phyloP scores from a whole-genome alignment of 116 monocot species.

The Zostera marina region DNA sequence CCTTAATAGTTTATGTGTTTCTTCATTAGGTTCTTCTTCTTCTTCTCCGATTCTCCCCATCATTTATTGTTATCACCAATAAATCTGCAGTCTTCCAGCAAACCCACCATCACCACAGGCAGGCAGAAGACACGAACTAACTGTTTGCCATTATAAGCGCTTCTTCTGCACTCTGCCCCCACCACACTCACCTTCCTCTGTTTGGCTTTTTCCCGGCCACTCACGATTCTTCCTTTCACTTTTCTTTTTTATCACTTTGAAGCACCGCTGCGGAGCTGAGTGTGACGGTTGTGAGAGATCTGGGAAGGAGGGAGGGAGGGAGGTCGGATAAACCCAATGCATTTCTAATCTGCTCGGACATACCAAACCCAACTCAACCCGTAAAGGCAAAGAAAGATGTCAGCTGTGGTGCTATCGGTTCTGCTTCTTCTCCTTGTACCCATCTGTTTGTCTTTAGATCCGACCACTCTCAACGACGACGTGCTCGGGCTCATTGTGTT shows the following conservation, averaged over 20 bases:
- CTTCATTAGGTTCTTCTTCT: no score
- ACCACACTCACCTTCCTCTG: background rate
- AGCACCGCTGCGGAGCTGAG: background rate
- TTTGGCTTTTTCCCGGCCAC: background rate
- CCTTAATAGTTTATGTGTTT: no score
- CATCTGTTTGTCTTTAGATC: conserved; percentile 7
- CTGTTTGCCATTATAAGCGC: background rate
- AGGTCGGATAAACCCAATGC: no score
- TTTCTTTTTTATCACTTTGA: background rate
- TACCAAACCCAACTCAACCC: background rate
- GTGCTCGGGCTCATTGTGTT: conserved; percentile 75
- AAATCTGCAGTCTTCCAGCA: no score
- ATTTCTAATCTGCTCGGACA: background rate
- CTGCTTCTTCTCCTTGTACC: conserved; percentile 6
- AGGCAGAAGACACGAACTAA: no score
- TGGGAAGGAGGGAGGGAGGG: no score
- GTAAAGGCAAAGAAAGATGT: conserved; percentile 15
- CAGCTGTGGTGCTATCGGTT: background rate
- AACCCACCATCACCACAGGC: no score
- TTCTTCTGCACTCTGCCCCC: background rate
- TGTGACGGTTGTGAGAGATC: no score
- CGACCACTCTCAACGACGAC: conserved; percentile 44
- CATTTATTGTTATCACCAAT: no score
- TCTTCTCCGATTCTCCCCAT: no score
- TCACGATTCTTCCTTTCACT: background rate